Percentiles rank a stretch among this genome's conserved stretches.
Conservation (phyloP, 768 basidiomycete species). For the Lactarius pseudohatsudake region DNA sequence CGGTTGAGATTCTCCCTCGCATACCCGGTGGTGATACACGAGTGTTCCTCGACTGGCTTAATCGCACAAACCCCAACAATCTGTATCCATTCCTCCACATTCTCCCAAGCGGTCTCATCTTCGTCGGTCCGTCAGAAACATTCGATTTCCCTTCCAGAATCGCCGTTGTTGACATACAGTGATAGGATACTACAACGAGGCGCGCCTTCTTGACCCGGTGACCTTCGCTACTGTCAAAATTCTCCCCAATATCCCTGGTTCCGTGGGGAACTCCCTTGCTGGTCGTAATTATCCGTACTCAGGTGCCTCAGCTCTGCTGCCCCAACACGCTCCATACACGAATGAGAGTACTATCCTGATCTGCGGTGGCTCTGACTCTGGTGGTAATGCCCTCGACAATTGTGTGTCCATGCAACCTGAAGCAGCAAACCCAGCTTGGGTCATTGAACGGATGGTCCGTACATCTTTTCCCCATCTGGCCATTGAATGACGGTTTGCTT, state of each 20-base stretch:
- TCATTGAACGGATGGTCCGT: constrained; percentile 75
- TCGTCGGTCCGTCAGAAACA: constrained; percentile 54
- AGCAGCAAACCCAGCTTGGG: constrained; percentile 59
- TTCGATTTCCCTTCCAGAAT: not conserved
- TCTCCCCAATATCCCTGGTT: constrained; percentile 72
- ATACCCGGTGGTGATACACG: constrained; percentile 62
- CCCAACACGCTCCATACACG: constrained; percentile 71
- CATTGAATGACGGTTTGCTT: not conserved
- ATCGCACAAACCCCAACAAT: constrained; percentile 75
- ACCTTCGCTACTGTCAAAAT: constrained; percentile 60
- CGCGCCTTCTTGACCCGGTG: constrained; percentile 65
- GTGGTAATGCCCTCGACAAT: constrained; percentile 58
- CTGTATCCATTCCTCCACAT: constrained; percentile 76
- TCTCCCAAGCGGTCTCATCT: constrained; percentile 66
- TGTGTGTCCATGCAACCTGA: constrained; percentile 73
- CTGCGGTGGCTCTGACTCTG: constrained; percentile 72
- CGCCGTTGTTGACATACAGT: not conserved
- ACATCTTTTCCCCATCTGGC: not conserved
- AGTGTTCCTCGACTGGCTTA: constrained; percentile 62
- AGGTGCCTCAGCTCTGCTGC: constrained; percentile 67
- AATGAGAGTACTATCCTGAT: constrained; percentile 66
- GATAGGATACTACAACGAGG: constrained; percentile 77
- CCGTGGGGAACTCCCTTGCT: constrained; percentile 67
- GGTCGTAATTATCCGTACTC: constrained; percentile 79
- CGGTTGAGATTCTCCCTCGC: constrained; percentile 68